Conservation (phyloP, 1,284 basidiomycete species). For the Ustilago sp. region DNA sequence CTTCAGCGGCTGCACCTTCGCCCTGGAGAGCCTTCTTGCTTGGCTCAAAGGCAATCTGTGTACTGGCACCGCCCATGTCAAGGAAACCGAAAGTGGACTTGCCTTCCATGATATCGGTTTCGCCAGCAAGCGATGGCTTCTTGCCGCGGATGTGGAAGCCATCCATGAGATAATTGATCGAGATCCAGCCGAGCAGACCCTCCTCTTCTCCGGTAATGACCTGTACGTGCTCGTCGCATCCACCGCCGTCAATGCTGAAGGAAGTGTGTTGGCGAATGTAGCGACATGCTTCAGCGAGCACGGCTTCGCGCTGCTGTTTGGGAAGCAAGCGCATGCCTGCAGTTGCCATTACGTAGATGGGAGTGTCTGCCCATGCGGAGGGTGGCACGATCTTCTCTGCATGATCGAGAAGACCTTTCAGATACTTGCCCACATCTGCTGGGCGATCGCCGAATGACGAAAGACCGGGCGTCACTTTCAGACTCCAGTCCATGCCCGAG, state of each 20-base stretch:
- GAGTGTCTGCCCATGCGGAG: conserved; percentile 82
- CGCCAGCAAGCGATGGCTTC: conserved; percentile 38
- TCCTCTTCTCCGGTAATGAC: conserved; percentile 99
- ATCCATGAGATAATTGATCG: conserved; percentile 99
- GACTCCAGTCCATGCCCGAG: conserved; percentile 78
- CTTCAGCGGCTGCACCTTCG: conserved; percentile 62
- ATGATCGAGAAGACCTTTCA: conserved; percentile 85
- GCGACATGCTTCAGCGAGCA: conserved; percentile 82
- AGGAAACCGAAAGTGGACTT: conserved; percentile 94
- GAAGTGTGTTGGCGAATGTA: conserved; percentile 85
- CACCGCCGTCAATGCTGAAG: conserved; percentile 73
- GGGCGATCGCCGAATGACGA: conserved; percentile 83
- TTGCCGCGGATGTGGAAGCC: conserved; percentile 76
- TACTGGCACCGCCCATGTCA: conserved; percentile 99
- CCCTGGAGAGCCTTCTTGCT: conserved; percentile 75
- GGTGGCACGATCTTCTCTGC: conserved; percentile 86
- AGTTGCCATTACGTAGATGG: conserved; percentile 93
- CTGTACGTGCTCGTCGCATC: conserved; percentile 86
- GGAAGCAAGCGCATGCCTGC: conserved; percentile 94
- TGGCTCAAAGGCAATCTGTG: conserved; percentile 92
- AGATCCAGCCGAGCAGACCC: conserved; percentile 96
- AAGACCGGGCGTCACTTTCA: conserved; percentile 94
- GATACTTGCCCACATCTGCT: conserved; percentile 79
- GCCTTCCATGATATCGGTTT: conserved; percentile 68
- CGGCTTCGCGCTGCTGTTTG: conserved; percentile 77